Evolutionary conservation across 192 early-diverging fungal species (phyloP), one percentile per base, ranked within the genome.

Genomic region (Chytriomyces confervae): DNA sequence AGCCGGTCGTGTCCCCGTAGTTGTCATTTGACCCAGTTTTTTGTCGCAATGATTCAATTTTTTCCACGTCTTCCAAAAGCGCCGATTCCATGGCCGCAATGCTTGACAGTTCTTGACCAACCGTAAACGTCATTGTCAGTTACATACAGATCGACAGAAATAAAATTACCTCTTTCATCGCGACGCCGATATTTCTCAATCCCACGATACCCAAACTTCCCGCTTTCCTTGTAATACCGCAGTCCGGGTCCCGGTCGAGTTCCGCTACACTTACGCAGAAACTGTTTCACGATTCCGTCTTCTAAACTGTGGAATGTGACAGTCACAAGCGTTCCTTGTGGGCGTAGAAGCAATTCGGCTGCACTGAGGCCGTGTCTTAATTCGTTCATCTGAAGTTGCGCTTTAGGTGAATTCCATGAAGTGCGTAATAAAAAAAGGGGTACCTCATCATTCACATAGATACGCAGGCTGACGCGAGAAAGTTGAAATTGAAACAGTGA

Each of bases 301-400:
- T 94, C 93, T 6, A 93, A 81, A 0, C 91, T 92, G 73, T 94
- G 93, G 69, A 94, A 94, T 6, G 91, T 89, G 2, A 93, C 89
- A 18, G 84, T 86, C 0, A 89, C 89, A 29, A 92, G 77, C 2
- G 83, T 81, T 0, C 89, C 91, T 50, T 80, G 73, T 0, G 90
- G 88, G 7, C 68, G 69, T 5, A 93, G 83, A 5, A 92, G 77
- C 20, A 74, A 69, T 71, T 86, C 85, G 6, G 91, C 88, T 6
- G 85, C 67, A 0, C 70, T 44, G n/a, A 94, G 82, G 1, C 86
- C 90, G 2, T 50, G 77, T 9, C 78, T 78, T n/a, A 92, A 81
- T 78, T 94, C 82, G 44, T 79, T 80, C 44, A 93, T 81, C 36
- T 36, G 36, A 36, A 36, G 36, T 36, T 2, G 36, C 36, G 36